Conservation (phyloP, 306 rosid genomes). For the Sechiopsis laciniata region DNA sequence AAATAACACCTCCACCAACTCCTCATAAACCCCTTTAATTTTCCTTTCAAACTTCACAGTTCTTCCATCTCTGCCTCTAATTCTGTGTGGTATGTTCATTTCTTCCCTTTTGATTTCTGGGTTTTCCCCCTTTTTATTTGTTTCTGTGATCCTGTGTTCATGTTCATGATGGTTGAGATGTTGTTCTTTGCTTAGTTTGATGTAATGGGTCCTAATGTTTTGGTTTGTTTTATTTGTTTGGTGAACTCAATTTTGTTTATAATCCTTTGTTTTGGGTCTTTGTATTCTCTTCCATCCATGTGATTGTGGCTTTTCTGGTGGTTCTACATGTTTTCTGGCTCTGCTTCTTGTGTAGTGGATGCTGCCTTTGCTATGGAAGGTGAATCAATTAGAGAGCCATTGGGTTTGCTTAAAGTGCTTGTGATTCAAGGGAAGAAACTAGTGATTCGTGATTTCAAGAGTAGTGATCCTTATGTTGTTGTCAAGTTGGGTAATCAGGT, state of each 20-base stretch:
- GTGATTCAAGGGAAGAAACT: slow-evolving; percentile 76
- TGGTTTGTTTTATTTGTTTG: not conserved
- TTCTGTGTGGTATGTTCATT: not conserved
- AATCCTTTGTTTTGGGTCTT: not conserved
- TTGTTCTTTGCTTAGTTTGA: not conserved
- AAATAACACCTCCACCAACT: slow-evolving; percentile 15
- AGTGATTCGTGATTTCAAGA: slow-evolving; percentile 92
- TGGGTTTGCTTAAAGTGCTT: slow-evolving; percentile 63
- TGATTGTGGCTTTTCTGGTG: slow-evolving; percentile 1
- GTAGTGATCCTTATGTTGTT: slow-evolving; percentile 94
- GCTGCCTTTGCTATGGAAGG: slow-evolving; percentile 17
- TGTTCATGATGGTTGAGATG: not conserved
- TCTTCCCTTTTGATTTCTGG: not conserved
- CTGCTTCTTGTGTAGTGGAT: not conserved
- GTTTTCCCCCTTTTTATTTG: not conserved
- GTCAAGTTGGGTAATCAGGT: slow-evolving; percentile 91
- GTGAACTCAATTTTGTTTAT: not conserved
- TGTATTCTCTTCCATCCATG: not conserved
- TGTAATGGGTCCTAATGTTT: not conserved
- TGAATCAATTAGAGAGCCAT: slow-evolving; percentile 34
- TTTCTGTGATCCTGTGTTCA: too few species aligned
- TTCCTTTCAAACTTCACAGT: not conserved
- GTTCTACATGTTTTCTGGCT: not conserved
- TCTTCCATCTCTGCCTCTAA: not conserved
- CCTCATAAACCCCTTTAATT: not conserved